Conservation (phyloP, 2,329 filamentous ascomycete species). For the Rhynchosporium agropyri region DNA sequence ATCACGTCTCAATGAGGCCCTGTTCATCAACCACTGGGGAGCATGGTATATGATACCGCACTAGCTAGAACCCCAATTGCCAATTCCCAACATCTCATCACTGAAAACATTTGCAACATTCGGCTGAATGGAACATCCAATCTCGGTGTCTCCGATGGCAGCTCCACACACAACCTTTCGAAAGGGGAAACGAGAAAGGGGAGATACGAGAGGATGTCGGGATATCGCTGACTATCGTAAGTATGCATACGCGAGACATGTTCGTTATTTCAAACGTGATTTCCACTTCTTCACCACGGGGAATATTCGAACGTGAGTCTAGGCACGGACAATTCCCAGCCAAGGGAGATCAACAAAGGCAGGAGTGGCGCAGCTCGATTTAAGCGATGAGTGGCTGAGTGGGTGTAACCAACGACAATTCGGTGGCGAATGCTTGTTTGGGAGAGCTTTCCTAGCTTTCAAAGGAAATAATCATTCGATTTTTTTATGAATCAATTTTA, state of each 20-base stretch:
- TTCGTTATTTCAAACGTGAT: neutral
- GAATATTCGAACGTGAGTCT: conserved; percentile 2
- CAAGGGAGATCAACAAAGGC: neutral
- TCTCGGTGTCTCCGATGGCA: conserved; percentile 7
- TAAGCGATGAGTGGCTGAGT: conserved; percentile 2
- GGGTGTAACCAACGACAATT: neutral
- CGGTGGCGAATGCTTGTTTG: neutral
- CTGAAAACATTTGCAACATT: neutral
- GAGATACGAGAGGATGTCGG: neutral
- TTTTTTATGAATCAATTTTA: too few species aligned
- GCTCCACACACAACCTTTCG: neutral
- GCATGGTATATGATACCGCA: neutral
- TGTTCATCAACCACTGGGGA: neutral
- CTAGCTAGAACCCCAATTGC: neutral
- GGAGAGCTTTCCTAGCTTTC: neutral
- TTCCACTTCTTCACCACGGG: neutral
- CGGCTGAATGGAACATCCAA: neutral
- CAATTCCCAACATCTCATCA: neutral
- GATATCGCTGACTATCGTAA: neutral
- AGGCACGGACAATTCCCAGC: conserved; percentile 6
- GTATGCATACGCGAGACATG: neutral
- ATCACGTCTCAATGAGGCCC: neutral
- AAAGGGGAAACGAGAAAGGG: neutral
- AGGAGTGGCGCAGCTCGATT: neutral
- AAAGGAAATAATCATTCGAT: neutral